Evolutionary conservation across 164 flowering plant genomes (phyloP).

Genomic region (Vitis rotundifolia): DNA sequence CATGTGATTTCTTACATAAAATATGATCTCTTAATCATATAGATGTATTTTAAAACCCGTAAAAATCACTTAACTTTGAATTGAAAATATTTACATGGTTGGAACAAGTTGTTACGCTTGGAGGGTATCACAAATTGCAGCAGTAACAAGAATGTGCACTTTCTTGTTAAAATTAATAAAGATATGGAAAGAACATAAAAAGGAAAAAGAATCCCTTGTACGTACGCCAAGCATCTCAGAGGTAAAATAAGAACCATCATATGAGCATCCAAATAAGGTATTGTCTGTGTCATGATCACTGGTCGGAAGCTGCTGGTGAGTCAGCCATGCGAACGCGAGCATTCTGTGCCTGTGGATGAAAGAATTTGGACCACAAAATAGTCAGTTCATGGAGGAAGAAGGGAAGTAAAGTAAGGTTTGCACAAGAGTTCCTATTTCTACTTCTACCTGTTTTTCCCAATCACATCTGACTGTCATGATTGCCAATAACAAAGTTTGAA

Average conservation of each 20-base stretch:
- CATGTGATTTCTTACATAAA: no score
- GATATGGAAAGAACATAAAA: no score
- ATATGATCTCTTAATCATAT: no score
- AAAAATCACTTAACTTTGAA: no score
- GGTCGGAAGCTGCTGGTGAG: neutral
- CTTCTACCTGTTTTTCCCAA: slow-evolving; percentile 35
- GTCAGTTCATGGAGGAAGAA: neutral
- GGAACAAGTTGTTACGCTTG: no score
- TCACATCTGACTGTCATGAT: slow-evolving; percentile 23
- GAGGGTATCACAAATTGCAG: no score
- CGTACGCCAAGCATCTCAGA: neutral
- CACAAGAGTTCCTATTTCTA: neutral
- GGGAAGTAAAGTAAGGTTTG: neutral
- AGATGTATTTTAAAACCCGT: no score
- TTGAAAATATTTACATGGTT: no score
- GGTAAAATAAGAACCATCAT: neutral
- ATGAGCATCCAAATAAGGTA: neutral
- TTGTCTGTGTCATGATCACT: neutral
- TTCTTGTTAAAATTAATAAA: no score
- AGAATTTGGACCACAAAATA: neutral
- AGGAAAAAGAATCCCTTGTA: no score
- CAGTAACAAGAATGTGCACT: no score
- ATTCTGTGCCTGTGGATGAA: slow-evolving; percentile 22
- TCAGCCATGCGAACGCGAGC: slow-evolving; percentile 8
- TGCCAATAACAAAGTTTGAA: slow-evolving; percentile 25